A percentile compares a stretch with the other conserved stretches of the same genome.
Conservation (phyloP, 208 protist genomes). For the Leishmania aethiopica region DNA sequence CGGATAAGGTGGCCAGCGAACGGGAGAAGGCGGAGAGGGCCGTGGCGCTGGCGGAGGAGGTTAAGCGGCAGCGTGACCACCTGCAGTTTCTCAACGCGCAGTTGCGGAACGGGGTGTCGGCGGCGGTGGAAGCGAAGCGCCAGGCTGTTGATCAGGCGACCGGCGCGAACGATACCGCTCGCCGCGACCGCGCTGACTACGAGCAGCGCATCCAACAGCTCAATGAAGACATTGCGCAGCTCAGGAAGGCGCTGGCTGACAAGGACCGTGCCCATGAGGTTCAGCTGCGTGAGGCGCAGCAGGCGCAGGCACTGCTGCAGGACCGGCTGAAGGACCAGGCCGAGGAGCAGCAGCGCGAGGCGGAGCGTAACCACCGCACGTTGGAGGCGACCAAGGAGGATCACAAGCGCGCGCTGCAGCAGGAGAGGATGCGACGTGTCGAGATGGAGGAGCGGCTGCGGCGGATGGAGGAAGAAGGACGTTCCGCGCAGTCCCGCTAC, state of each 20-base stretch:
- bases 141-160: constrained; percentile 31
- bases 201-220: constrained; percentile 25
- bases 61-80: constrained; percentile 52
- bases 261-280: constrained; percentile 34
- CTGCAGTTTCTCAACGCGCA: constrained; percentile 50
- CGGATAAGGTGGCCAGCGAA: constrained; percentile 32
- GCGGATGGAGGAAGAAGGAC: constrained; percentile 15
- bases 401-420: constrained; percentile 21
- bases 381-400: constrained; percentile 40
- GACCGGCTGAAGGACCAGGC: constrained; percentile 33
- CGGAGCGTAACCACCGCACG: constrained; percentile 22
- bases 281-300: constrained; percentile 42
- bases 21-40: constrained; percentile 34
- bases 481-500: constrained; percentile 11
- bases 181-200: constrained; percentile 17
- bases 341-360: constrained; percentile 39
- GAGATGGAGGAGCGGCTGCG: constrained; percentile 35
- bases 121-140: constrained; percentile 27
- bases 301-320: constrained; percentile 34
- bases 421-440: constrained; percentile 30
- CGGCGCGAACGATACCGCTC: constrained; percentile 12
- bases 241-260: constrained; percentile 35
- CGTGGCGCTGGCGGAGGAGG: constrained; percentile 35
- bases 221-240: constrained; percentile 31
- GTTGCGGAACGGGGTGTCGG: constrained; percentile 40